Evolutionary conservation across 345 rosid genomes (phyloP).

Genomic region (Punica granatum): DNA sequence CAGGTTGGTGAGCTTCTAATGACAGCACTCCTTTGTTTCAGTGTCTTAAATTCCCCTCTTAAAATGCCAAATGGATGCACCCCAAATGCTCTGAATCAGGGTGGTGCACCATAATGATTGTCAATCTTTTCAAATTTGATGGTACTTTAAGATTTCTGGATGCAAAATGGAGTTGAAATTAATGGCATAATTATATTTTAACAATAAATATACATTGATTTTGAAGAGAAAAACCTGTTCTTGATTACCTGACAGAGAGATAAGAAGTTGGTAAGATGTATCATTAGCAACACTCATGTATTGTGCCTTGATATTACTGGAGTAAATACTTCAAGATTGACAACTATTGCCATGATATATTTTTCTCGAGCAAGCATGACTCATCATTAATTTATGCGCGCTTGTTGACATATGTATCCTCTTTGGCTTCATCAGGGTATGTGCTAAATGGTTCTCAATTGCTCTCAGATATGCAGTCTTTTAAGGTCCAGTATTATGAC

Average conservation of each 20-base stretch:
- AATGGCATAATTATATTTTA: not conserved
- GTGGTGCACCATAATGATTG: not conserved
- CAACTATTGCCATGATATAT: not conserved
- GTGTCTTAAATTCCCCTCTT: not conserved
- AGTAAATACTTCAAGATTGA: not conserved
- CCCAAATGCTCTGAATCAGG: too few species aligned
- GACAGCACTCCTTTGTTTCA: not conserved
- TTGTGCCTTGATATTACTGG: not conserved
- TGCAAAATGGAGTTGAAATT: not conserved
- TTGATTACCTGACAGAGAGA: not conserved
- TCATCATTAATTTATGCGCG: not conserved
- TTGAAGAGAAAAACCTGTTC: not conserved
- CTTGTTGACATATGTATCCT: slow-evolving; percentile 1
- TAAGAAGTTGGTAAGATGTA: too few species aligned
- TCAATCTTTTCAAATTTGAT: not conserved
- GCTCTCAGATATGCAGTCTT: slow-evolving; percentile 99
- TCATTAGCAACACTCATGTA: not conserved
- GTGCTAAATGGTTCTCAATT: slow-evolving; percentile 99
- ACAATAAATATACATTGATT: not conserved
- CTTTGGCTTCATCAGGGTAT: slow-evolving; percentile 66
- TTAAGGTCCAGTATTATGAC: slow-evolving; percentile 52
- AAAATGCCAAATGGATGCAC: too few species aligned
- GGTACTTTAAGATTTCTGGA: not conserved
- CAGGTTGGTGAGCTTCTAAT: slow-evolving; percentile 47
- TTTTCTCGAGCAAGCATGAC: not conserved